Percentiles rank a stretch among this genome's conserved stretches.
phyloP scores from a whole-genome alignment of 2,329 filamentous ascomycete species.

The Exophiala spinifera region DNA sequence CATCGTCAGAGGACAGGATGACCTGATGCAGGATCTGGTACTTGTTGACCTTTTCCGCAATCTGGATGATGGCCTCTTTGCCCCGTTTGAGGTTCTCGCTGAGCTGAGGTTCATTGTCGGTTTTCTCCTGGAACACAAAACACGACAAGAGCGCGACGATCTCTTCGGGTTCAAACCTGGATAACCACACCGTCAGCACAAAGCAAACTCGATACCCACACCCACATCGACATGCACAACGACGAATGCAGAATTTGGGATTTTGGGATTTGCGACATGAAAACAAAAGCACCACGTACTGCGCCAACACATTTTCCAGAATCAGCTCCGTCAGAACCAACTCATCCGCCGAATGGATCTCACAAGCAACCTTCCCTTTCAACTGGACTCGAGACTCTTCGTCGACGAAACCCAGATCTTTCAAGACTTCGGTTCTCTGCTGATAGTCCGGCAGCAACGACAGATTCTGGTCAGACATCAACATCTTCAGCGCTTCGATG shows the following conservation, averaged over 20 bases:
- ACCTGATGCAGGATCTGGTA: constrained; percentile 90
- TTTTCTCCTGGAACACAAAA: constrained; percentile 98
- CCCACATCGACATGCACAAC: no score
- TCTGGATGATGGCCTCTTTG: constrained; percentile 78
- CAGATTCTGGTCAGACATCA: constrained; percentile 94
- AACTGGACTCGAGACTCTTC: constrained; percentile 81
- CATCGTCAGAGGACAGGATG: constrained; percentile 82
- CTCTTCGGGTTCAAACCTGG: constrained; percentile 57
- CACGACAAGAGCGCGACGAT: constrained; percentile 90
- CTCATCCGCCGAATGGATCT: constrained; percentile 96
- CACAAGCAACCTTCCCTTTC: constrained; percentile 97
- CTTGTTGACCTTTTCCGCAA: constrained; percentile 88
- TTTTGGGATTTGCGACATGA: no score
- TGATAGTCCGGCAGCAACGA: constrained; percentile 95
- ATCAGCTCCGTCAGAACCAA: constrained; percentile 94
- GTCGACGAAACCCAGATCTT: constrained; percentile 90
- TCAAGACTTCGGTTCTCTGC: constrained; percentile 86
- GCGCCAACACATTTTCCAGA: constrained; percentile 91
- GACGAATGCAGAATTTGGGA: no score
- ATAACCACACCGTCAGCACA: not conserved
- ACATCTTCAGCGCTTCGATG: constrained; percentile 78
- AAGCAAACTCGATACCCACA: no score
- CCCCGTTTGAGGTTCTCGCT: constrained; percentile 79
- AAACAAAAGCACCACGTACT: constrained; percentile 91
- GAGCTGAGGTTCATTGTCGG: constrained; percentile 73